A percentile compares a stretch with the other conserved stretches of the same genome.
phyloP scores from a whole-genome alignment of 371 early-diverging fungal species.

The Mortierella polycephala region DNA sequence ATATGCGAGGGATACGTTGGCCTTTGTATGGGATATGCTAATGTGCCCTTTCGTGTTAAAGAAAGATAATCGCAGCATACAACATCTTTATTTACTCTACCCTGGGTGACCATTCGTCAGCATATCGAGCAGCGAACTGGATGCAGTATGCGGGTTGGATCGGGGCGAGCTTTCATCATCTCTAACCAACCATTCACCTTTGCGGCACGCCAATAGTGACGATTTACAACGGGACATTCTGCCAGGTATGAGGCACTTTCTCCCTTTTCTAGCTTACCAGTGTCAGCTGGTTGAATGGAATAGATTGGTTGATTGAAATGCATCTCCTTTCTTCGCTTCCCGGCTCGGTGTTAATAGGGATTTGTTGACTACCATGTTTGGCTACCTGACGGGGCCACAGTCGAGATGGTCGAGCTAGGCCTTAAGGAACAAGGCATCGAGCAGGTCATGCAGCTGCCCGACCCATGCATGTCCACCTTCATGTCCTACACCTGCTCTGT shows the following conservation, averaged over 20 bases:
- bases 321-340: background rate
- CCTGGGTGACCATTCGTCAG: too few species aligned
- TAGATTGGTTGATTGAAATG: background rate
- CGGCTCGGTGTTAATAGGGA: background rate
- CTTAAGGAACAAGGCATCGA: slow-evolving; percentile 4
- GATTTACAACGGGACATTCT: slow-evolving; percentile 12
- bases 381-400: slow-evolving; percentile 19
- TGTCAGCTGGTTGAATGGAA: background rate
- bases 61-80: too few species aligned
- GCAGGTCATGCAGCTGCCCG: slow-evolving; percentile 3
- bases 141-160: too few species aligned
- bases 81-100: too few species aligned
- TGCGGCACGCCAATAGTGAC: slow-evolving; percentile 6
- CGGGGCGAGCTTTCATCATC: background rate
- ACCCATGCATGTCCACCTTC: slow-evolving; percentile 28
- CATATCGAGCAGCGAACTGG: too few species aligned
- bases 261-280: background rate
- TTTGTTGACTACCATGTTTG: slow-evolving; percentile 32
- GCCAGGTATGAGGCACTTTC: background rate
- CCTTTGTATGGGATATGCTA: too few species aligned
- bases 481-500: slow-evolving; percentile 18
- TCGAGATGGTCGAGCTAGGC: slow-evolving; percentile 9
- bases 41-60: too few species aligned
- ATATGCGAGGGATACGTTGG: too few species aligned
- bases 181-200: background rate